Base-by-base conservation (phyloP, 257 asterid genomes). In the Forsythia suspensa region DNA sequence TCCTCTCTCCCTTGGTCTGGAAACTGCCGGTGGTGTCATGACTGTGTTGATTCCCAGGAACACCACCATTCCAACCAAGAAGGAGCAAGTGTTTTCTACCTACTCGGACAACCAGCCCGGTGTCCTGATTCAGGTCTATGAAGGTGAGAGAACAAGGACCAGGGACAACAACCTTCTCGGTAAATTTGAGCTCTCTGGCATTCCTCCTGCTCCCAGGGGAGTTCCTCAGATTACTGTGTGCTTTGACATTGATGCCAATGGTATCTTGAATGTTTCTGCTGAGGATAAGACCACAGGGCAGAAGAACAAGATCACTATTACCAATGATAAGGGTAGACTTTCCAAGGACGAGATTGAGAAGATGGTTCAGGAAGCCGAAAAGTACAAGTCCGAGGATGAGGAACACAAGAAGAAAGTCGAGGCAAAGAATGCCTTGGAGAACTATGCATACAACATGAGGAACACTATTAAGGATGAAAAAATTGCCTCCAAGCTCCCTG, bases 381-480 rank as follows among this genome's bases (percentile, higher is more conserved):
- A 21, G 41, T 81, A 76, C 80, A 76, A 81, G 44, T 76, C 81
- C 0, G 84, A 81, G 68, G 84, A 81, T 12, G 83, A 80, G 41
- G 81, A 81, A 41, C 84, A 76, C 40, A 76, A 80, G 73, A 76
- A 76, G 84, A 81, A 81, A 55, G 84, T 71, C 4, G 77, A 81
- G 66, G 77, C 84, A 1, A 81, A 71, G 80, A 81, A 81, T 42
- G 80, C 84, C 0, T 21, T 81, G 77, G 81, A 81, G 80, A 76
- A 81, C 67, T 70, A 81, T 12, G 80, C 84, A 9, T 81, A 81
- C 80, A 81, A 80, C 81, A 81, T 81, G 84, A 81, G 80, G 80
- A 80, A 76, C 74, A 75, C 84, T 11, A 7, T 81, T 4, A 80
- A 80, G 76, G 80, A 80, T 20, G 84, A 80, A n/a, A 80, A 80